Evolutionary conservation across 768 basidiomycete species (phyloP).

Genomic region (Trametes cinnabarina): DNA sequence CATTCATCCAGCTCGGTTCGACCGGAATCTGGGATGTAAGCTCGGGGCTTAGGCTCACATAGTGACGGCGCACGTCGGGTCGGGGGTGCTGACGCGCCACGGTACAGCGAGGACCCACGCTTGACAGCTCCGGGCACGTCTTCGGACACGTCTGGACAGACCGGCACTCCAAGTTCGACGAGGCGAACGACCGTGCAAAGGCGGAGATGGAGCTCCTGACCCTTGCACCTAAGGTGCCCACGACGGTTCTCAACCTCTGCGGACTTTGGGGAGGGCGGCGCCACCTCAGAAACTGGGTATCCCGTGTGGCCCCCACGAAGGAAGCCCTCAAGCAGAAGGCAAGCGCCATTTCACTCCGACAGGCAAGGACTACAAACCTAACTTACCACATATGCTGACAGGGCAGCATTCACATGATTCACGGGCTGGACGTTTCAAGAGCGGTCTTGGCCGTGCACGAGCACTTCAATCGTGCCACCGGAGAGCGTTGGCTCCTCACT

Average conservation of each 20-base stretch:
- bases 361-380: no score
- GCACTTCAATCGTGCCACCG: conserved; percentile 42
- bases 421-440: conserved; percentile 58
- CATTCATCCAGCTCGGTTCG: conserved; percentile 60
- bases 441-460: conserved; percentile 57
- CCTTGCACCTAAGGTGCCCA: conserved; percentile 35
- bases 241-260: conserved; percentile 58
- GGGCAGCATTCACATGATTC: conserved; percentile 61
- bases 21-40: conserved; percentile 63
- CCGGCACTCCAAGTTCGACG: conserved; percentile 46
- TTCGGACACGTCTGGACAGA: conserved; percentile 43
- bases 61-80: not conserved
- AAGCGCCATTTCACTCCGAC: not conserved
- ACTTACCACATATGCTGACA: conserved; percentile 22
- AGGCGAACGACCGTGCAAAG: conserved; percentile 41
- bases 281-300: conserved; percentile 49
- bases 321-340: conserved; percentile 52
- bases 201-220: conserved; percentile 57
- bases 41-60: not conserved
- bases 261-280: conserved; percentile 64
- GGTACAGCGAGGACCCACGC: conserved; percentile 30
- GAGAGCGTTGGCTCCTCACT: conserved; percentile 56
- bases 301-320: conserved; percentile 52
- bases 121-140: not conserved
- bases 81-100: not conserved